A percentile compares a stretch with the other conserved stretches of the same genome.
Conservation (phyloP, 164 flowering plant genomes). For the Kalanchoe fedtschenkoi region DNA sequence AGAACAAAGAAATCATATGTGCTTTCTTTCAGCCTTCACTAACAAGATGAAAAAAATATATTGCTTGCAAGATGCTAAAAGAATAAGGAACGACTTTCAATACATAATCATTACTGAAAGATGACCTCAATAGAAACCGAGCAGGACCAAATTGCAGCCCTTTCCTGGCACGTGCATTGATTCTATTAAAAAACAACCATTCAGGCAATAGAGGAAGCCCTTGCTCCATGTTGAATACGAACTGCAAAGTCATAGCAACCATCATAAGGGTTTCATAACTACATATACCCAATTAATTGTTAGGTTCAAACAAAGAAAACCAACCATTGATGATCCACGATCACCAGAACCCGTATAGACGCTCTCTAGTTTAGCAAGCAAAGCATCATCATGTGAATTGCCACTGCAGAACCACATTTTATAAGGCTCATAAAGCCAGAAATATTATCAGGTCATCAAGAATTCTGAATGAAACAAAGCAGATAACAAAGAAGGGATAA, state of each 20-base stretch:
- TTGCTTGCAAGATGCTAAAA: background rate
- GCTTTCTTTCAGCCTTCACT: background rate
- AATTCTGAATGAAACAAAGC: background rate
- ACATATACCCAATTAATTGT: background rate
- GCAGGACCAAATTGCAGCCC: constrained; percentile 67
- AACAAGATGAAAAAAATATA: background rate
- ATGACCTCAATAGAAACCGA: constrained; percentile 58
- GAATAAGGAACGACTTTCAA: background rate
- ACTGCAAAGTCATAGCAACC: constrained; percentile 35
- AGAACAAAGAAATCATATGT: constrained; percentile 8
- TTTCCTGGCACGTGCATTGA: constrained; percentile 77
- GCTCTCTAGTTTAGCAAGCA: constrained; percentile 75
- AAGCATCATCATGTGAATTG: constrained; percentile 64
- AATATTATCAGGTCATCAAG: background rate
- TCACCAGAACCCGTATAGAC: constrained; percentile 88
- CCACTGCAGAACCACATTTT: constrained; percentile 45
- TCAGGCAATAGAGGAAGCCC: constrained; percentile 91
- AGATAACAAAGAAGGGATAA: background rate
- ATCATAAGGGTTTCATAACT: background rate
- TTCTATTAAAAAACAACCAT: constrained; percentile 81
- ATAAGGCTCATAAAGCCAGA: background rate
- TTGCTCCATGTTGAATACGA: constrained; percentile 83
- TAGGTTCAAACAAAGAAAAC: constrained; percentile 11
- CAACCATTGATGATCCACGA: constrained; percentile 86
- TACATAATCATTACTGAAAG: background rate